Percentiles rank a stretch among this genome's conserved stretches.
phyloP scores from a whole-genome alignment of 1,139 yeast species.

The Blastobotrys raffinosifermentans region DNA sequence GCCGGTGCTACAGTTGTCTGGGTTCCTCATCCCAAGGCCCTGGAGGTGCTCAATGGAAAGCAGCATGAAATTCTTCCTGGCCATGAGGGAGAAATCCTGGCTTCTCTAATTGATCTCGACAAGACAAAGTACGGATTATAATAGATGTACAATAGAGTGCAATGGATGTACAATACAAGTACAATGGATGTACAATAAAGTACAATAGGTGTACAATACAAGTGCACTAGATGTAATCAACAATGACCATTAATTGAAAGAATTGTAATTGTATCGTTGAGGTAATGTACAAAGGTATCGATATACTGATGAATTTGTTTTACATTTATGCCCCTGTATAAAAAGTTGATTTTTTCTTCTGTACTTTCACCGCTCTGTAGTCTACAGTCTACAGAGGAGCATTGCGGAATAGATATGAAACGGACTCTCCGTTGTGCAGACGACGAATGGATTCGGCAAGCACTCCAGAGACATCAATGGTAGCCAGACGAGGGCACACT shows the following conservation, averaged over 20 bases:
- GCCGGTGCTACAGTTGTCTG: conserved; percentile 86
- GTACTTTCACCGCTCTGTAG: too few relatives aligned
- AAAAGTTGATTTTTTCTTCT: too few relatives aligned
- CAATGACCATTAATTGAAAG: neutral
- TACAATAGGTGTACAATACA: too few relatives aligned
- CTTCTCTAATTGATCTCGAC: conserved; percentile 51
- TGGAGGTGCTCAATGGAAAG: conserved; percentile 43
- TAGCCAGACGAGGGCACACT: conserved; percentile 68
- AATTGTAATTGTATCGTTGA: too few relatives aligned
- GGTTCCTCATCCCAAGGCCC: conserved; percentile 82
- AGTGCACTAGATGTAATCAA: too few relatives aligned
- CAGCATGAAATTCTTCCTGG: conserved; percentile 40
- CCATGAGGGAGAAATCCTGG: conserved; percentile 51
- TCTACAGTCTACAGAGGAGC: conserved; percentile 35
- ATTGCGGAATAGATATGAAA: conserved; percentile 79
- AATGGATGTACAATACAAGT: too few relatives aligned
- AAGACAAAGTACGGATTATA: conserved; percentile 40
- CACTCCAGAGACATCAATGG: conserved; percentile 81
- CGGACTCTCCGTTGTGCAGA: conserved; percentile 91
- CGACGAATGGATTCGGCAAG: conserved; percentile 95
- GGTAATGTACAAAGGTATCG: too few relatives aligned
- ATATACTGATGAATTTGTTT: too few relatives aligned
- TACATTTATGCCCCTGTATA: too few relatives aligned
- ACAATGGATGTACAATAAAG: too few relatives aligned
- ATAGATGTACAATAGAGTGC: too few relatives aligned